These are phyloP conservation scores for Ilyonectria mors-panacis DNA, from an alignment of 2,329 filamentous ascomycete species.

Conservation along the genomic window DNA sequence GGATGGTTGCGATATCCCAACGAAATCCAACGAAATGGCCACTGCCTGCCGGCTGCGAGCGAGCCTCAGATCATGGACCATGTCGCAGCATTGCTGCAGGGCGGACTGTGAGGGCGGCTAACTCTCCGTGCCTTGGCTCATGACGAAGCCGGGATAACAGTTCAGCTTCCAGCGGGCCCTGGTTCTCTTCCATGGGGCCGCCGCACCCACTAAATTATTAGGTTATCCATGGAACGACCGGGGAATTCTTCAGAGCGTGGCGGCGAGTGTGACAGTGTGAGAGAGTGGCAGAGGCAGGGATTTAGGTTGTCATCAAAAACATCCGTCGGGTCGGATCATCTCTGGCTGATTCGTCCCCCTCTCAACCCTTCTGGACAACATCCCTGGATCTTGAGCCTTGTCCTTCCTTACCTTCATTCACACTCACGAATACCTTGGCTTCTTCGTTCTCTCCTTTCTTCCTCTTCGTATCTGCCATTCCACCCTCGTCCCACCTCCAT, in stretches of 20 bases:
- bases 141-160: not conserved
- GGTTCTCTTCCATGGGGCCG: not conserved
- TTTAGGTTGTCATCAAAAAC: constrained; percentile 15
- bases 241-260: not conserved
- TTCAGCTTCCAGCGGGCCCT: constrained; percentile 2
- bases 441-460: constrained; percentile 8
- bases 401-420: constrained; percentile 1
- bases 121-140: not conserved
- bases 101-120: too few species aligned
- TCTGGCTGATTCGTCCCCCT: constrained; percentile 13
- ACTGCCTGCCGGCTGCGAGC: not conserved
- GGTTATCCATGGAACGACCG: constrained; percentile 14
- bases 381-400: not conserved
- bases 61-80: not conserved
- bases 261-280: constrained; percentile 1
- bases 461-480: constrained; percentile 5
- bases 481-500: not conserved
- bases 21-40: not conserved
- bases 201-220: constrained; percentile 12
- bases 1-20: not conserved
- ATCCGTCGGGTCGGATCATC: constrained; percentile 31
- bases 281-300: not conserved
- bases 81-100: not conserved
- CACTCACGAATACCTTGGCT: not conserved
- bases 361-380: constrained; percentile 8